Base-by-base conservation (phyloP, 768 basidiomycete species). In the Terana coerulea region DNA sequence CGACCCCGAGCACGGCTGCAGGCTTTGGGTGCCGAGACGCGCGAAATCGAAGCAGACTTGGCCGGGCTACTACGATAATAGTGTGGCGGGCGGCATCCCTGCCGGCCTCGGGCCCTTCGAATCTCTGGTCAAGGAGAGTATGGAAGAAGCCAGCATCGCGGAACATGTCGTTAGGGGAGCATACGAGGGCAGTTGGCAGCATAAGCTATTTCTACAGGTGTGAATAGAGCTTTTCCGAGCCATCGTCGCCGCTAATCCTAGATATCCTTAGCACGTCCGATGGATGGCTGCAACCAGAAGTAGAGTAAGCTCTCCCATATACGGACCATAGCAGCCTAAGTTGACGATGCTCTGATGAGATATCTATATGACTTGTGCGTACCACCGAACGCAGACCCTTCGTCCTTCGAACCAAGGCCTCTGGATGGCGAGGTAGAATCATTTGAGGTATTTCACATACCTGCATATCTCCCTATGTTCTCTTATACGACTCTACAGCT, bases 351-450 rank as follows among this genome's bases (percentile, higher is more conserved):
- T 41, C 28, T 21, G 26, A 25, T 8, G 60, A 91, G 90, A 74
- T 94, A 90, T 63, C 72, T 87, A 21, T 98, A 93, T 61, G 92
- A 98, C 60, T 72, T 98, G 42, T 67, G 69, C 42, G 77, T 97
- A 19, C 92, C 91, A 0, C 6, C 55, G 5, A 69, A 67, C 28
- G 55, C 64, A 62, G 81, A 69, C 56, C 63, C 76, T 15, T 66
- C 72, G 12, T 67, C 74, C 15, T 80, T 87, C 56, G 72, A 73
- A 41, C 91, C 91, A 6, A 75, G 75, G 46, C 91, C 94, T 0
- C 73, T 80, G 19, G 97, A 99, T 58, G 94, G 91, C 22, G 97
- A 99, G 64, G 97, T 97, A 2, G 94, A 97, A 64, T 85, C 79
- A 1, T 99, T 99, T 59, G 82, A 92, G 72, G 94, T 93, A 49